Percentiles rank a stretch among this genome's conserved stretches.
These are phyloP conservation scores for Nigrospora oryzae DNA, from an alignment of 2,329 filamentous ascomycete genomes.

Conservation along the genomic window DNA sequence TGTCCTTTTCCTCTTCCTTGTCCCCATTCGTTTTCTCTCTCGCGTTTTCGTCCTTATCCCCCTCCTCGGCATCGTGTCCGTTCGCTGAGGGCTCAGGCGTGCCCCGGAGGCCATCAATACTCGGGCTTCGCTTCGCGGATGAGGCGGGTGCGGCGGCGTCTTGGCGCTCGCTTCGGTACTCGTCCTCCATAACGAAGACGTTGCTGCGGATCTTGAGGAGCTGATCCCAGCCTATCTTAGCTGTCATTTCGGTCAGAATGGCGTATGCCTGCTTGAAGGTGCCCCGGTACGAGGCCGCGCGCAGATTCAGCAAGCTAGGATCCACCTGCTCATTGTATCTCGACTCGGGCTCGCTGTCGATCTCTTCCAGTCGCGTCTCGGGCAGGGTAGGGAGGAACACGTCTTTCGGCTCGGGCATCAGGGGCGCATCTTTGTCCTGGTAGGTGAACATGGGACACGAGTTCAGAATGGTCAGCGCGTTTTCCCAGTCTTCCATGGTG, in stretches of 20 bases:
- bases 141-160: slow-evolving; percentile 39
- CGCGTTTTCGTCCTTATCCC: slow-evolving; percentile 24
- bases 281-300: slow-evolving; percentile 84
- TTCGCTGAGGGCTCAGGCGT: slow-evolving; percentile 54
- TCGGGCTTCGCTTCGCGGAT: slow-evolving; percentile 59
- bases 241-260: slow-evolving; percentile 89
- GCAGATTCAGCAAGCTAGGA: slow-evolving; percentile 73
- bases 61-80: slow-evolving; percentile 25
- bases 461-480: slow-evolving; percentile 89
- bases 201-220: slow-evolving; percentile 89
- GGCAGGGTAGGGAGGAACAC: slow-evolving; percentile 79
- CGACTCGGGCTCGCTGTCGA: slow-evolving; percentile 81
- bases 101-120: slow-evolving; percentile 68
- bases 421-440: slow-evolving; percentile 91
- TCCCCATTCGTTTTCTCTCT: slow-evolving; percentile 26
- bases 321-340: slow-evolving; percentile 81
- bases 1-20: slow-evolving; percentile 21
- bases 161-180: slow-evolving; percentile 85
- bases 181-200: slow-evolving; percentile 99
- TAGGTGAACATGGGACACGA: slow-evolving; percentile 99
- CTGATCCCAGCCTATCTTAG: slow-evolving; percentile 96
- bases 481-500: slow-evolving; percentile 89
- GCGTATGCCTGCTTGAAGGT: slow-evolving; percentile 94
- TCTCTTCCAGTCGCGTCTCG: slow-evolving; percentile 89
- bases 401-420: slow-evolving; percentile 87